These are phyloP conservation scores for Cladosporium colombiae DNA, from an alignment of 2,329 filamentous ascomycete species.

Conservation along the genomic window DNA sequence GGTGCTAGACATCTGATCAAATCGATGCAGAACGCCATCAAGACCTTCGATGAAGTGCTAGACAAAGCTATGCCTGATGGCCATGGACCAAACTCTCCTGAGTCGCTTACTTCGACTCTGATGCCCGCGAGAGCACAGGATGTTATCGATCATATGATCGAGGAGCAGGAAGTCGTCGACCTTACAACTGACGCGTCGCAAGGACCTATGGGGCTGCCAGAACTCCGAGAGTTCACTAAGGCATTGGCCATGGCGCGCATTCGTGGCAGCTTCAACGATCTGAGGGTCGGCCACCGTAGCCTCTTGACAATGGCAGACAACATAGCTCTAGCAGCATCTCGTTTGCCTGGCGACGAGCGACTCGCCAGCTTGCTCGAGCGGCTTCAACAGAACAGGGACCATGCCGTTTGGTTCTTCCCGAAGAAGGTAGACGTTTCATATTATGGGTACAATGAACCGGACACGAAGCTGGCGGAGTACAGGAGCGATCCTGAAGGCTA, in stretches of 20 bases:
- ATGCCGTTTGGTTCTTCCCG: background rate
- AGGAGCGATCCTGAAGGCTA: background rate
- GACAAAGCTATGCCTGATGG: background rate
- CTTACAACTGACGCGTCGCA: background rate
- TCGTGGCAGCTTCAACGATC: background rate
- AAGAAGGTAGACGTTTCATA: background rate
- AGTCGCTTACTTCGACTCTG: background rate
- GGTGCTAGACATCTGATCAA: background rate
- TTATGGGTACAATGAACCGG: constrained; percentile 12
- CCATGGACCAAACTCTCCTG: background rate
- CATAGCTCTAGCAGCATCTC: background rate
- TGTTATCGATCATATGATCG: background rate
- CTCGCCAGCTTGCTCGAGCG: background rate
- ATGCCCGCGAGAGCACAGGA: background rate
- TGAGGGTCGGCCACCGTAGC: background rate
- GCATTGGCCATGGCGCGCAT: constrained; percentile 3
- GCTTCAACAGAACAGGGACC: background rate
- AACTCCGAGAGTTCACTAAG: background rate
- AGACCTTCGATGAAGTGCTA: background rate
- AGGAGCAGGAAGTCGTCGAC: background rate
- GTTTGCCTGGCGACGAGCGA: background rate
- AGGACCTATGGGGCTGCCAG: background rate
- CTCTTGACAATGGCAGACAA: background rate
- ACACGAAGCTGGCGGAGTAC: background rate
- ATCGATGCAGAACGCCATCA: background rate